Percentiles rank a stretch among this genome's conserved stretches.
Evolutionary conservation across 1,284 basidiomycete species (phyloP).

Genomic region (Neolentinus lepideus): DNA sequence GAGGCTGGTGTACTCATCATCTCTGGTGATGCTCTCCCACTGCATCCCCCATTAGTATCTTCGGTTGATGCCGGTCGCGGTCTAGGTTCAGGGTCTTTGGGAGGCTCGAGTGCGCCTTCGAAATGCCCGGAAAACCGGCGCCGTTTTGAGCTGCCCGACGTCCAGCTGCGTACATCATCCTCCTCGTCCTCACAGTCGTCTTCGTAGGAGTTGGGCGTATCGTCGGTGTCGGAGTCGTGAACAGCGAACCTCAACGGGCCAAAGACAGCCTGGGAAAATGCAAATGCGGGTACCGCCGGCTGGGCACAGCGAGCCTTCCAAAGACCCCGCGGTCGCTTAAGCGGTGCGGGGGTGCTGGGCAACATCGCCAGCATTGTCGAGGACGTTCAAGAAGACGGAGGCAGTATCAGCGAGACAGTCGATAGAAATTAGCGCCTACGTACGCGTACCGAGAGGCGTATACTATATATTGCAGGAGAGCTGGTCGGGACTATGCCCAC

Average conservation of each 20-base stretch:
- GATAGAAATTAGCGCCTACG: background rate
- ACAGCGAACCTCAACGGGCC: slow-evolving; percentile 8
- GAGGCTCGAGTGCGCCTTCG: slow-evolving; percentile 3
- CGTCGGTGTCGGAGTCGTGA: slow-evolving; percentile 9
- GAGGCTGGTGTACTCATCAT: background rate
- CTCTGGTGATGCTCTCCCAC: background rate
- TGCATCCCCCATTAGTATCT: background rate
- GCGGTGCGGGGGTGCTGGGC: background rate
- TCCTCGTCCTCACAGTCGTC: slow-evolving; percentile 21
- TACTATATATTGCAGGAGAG: background rate
- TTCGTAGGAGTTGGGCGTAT: slow-evolving; percentile 15
- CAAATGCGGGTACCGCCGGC: slow-evolving; percentile 19
- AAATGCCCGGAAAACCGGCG: slow-evolving; percentile 18
- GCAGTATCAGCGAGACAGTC: background rate
- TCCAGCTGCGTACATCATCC: slow-evolving; percentile 20
- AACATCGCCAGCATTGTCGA: slow-evolving; percentile 3
- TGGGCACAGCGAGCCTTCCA: slow-evolving; percentile 37
- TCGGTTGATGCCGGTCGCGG: background rate
- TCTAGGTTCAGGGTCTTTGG: background rate
- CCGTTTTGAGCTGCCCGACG: slow-evolving; percentile 20
- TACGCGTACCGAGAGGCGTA: background rate
- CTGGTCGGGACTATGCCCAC: slow-evolving; percentile 3
- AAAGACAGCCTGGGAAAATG: slow-evolving; percentile 17
- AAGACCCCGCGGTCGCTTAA: slow-evolving; percentile 32
- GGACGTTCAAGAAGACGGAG: background rate